Percentiles rank a stretch among this genome's conserved stretches.
phyloP scores from a whole-genome alignment of 139 green algal genomes.

The Volvox africanus region DNA sequence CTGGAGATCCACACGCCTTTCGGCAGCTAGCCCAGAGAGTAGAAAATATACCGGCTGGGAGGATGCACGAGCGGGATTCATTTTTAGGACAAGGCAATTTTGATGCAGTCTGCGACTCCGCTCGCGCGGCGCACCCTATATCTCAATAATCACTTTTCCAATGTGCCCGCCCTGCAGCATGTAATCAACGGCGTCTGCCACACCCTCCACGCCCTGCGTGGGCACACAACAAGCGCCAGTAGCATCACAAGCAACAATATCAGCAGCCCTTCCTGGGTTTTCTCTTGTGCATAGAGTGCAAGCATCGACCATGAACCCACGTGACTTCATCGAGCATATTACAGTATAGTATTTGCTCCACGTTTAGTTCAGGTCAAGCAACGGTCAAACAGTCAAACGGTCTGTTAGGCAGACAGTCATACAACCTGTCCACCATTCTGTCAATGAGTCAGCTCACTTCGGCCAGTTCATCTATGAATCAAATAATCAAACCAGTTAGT shows the following conservation, averaged over 20 bases:
- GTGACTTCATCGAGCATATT: no score
- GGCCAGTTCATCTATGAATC: background rate
- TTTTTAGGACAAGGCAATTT: no score
- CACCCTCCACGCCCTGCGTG: constrained; percentile 59
- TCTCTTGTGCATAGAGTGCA: background rate
- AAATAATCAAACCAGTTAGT: background rate
- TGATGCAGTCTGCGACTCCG: no score
- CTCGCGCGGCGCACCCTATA: background rate
- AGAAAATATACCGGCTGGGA: background rate
- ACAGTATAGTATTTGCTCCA: no score
- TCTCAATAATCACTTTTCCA: constrained; percentile 79
- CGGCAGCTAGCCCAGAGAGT: background rate
- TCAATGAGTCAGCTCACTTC: no score
- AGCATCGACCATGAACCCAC: no score
- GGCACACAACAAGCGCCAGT: background rate
- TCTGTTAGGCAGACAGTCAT: background rate
- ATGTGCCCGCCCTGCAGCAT: constrained; percentile 78
- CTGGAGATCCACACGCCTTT: background rate
- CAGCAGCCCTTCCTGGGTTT: background rate
- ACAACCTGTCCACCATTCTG: no score
- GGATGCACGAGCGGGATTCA: no score
- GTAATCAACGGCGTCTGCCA: constrained; percentile 77
- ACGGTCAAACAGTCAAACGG: background rate
- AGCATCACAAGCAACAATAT: background rate
- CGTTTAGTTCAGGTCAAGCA: no score